phyloP scores from a whole-genome alignment of 768 basidiomycete genomes.

The Phlegmacium glaucopus region DNA sequence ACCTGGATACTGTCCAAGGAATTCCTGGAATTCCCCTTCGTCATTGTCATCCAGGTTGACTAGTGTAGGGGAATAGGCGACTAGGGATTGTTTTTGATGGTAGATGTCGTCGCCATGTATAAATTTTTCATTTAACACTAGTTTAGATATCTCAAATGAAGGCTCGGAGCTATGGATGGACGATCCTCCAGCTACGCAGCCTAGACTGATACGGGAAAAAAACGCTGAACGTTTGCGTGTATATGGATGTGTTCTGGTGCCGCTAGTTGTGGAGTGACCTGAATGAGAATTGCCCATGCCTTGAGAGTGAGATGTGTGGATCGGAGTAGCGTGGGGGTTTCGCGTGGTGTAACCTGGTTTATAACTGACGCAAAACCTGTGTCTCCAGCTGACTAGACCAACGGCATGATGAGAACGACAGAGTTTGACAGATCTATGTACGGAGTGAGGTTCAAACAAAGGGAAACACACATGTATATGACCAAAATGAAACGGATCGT shows the following conservation, averaged over 20 bases:
- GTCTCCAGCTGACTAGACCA: constrained; percentile 11
- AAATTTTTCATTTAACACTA: constrained; percentile 27
- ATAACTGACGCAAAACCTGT: constrained; percentile 16
- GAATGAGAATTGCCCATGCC: constrained; percentile 33
- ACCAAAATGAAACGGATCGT: not conserved
- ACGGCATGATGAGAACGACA: constrained; percentile 13
- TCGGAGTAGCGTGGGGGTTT: constrained; percentile 6
- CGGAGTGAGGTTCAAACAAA: constrained; percentile 20
- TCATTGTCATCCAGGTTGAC: constrained; percentile 28
- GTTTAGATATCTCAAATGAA: constrained; percentile 37
- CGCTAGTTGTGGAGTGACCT: constrained; percentile 5
- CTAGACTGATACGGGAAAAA: constrained; percentile 37
- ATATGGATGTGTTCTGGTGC: constrained; percentile 19
- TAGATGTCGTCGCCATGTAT: constrained; percentile 18
- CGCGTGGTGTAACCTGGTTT: constrained; percentile 5
- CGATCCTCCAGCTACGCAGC: constrained; percentile 33
- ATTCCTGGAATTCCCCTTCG: constrained; percentile 43
- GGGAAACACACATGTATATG: constrained; percentile 18
- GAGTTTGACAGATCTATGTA: constrained; percentile 12
- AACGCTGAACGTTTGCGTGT: constrained; percentile 31
- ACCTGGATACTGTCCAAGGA: constrained; percentile 43
- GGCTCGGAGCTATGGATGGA: constrained; percentile 32
- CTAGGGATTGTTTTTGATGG: constrained; percentile 11
- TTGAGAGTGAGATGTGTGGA: constrained; percentile 3
- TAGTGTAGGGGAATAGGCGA: constrained; percentile 24